Base-by-base conservation (phyloP, 108 stramenopile genomes). In the Fragilaria radians region DNA sequence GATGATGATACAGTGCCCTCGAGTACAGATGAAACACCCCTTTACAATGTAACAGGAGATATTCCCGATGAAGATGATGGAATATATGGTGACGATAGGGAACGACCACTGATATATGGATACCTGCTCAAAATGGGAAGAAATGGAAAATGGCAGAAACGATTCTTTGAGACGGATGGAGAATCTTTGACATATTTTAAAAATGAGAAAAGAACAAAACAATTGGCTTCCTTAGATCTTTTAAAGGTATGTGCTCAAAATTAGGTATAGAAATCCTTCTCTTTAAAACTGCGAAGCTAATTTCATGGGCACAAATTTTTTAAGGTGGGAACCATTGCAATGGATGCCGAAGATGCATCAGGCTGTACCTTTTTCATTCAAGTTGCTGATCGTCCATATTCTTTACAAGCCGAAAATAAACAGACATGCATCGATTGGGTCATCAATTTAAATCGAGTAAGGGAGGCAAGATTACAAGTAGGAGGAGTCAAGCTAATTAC, bases 111-210 rank as follows among this genome's bases (percentile, higher is more conserved):
- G 46, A 84, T 94, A 59, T 87, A 72, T 57, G 93, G 97, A 27
- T 96, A 93, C 63, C 77, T 98, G 33, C 91, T 96, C 62, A 98
- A 98, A 65, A 75, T 90, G 53, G 93, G 95, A 34, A 71, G 95
- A 54, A 95, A 96, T 73, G 94, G 94, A 51, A 89, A 94, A 60
- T 98, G 97, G 97, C 97, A 98, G 60, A 89, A 85, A 57, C 78
- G 97, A 23, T 98, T 91, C 85, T 98, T 98, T 66, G 97, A 98
- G 71, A 94, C 88, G 4, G 93, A 95, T 58, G 97, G 95, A 19
- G 85, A 91, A 67, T 83, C 88, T 61, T 68, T 98, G 28, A 88
- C 95, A n/a, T 98, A 98, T 69, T 98, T 93, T 76, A 98, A 98
- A 83, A 82, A 79, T 27, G 82, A 74, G 48, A 95, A 96, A 68